These are phyloP conservation scores for Populus hybrid DNA, from an alignment of 441 rosid genomes.

Conservation along the genomic window DNA sequence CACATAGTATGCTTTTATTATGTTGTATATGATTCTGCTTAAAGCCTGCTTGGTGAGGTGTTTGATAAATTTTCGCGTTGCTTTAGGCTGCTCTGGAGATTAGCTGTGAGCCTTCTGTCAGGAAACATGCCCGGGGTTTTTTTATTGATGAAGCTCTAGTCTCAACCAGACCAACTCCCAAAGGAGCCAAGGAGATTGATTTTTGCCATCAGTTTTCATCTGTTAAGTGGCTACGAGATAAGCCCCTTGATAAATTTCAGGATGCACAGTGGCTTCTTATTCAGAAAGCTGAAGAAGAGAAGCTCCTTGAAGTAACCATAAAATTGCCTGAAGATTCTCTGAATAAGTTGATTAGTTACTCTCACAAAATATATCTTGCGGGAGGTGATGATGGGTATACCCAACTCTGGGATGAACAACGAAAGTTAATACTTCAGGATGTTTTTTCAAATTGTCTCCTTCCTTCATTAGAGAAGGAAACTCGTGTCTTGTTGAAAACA, in stretches of 20 bases:
- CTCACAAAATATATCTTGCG: slow-evolving; percentile 51
- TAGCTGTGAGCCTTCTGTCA: slow-evolving; percentile 72
- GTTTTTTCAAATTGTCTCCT: slow-evolving; percentile 59
- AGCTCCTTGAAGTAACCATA: slow-evolving; percentile 69
- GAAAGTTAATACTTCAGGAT: slow-evolving; percentile 63
- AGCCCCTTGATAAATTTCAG: slow-evolving; percentile 69
- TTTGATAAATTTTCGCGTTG: not conserved
- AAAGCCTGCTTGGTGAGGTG: slow-evolving; percentile 6
- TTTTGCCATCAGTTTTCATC: slow-evolving; percentile 67
- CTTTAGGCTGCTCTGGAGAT: slow-evolving; percentile 77
- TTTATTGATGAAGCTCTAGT: slow-evolving; percentile 71
- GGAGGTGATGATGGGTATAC: slow-evolving; percentile 64
- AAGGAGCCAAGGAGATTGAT: slow-evolving; percentile 62
- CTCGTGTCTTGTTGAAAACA: slow-evolving; percentile 52
- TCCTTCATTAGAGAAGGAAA: slow-evolving; percentile 84
- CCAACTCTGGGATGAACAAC: slow-evolving; percentile 83
- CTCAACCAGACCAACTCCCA: slow-evolving; percentile 70
- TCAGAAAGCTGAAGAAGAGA: slow-evolving; percentile 90
- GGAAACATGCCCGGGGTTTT: slow-evolving; percentile 57
- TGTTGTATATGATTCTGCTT: slow-evolving; percentile 1
- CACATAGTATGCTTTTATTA: slow-evolving; percentile 55
- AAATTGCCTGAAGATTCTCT: slow-evolving; percentile 53
- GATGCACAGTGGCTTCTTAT: slow-evolving; percentile 90
- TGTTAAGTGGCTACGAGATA: slow-evolving; percentile 79
- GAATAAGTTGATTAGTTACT: slow-evolving; percentile 51